Percentiles rank a stretch among this genome's conserved stretches.
Conservation (phyloP, 768 basidiomycete genomes). For the Auriscalpium vulgare region DNA sequence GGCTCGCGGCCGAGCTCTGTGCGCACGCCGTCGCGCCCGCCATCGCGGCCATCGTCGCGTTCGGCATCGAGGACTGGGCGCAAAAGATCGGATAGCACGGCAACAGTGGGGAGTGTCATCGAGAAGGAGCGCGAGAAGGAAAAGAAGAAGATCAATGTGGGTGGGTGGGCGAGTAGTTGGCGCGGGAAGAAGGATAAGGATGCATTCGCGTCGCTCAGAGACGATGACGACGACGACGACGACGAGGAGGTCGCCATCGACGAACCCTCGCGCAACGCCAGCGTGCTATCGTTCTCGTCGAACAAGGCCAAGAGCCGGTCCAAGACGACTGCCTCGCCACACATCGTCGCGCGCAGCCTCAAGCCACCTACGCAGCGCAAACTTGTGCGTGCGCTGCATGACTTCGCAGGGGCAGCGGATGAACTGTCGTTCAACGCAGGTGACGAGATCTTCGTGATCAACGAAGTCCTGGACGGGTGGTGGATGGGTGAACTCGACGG, state of each 20-base stretch:
- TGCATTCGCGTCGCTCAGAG: constrained; percentile 47
- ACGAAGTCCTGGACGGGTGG: constrained; percentile 85
- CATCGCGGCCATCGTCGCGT: constrained; percentile 34
- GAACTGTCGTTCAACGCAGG: constrained; percentile 73
- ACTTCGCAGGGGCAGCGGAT: constrained; percentile 68
- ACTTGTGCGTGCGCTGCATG: constrained; percentile 62
- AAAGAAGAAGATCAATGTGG: constrained; percentile 36
- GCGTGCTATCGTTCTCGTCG: constrained; percentile 3
- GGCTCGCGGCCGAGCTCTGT: constrained; percentile 33
- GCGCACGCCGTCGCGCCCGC: constrained; percentile 25
- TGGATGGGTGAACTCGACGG: constrained; percentile 79
- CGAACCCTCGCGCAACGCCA: constrained; percentile 10
- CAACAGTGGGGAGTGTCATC: constrained; percentile 28
- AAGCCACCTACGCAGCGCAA: constrained; percentile 30
- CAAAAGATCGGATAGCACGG: constrained; percentile 54
- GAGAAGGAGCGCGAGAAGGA: constrained; percentile 23
- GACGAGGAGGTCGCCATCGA: constrained; percentile 21
- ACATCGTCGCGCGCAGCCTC: constrained; percentile 5
- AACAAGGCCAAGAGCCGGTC: constrained; percentile 4
- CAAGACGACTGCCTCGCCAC: constrained; percentile 6
- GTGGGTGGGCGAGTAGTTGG: constrained; percentile 51
- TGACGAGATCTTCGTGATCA: constrained; percentile 66
- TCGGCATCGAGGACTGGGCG: constrained; percentile 53
- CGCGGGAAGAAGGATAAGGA: constrained; percentile 30
- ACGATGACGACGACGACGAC: constrained; percentile 32